Evolutionary conservation across 208 protist species (phyloP).

Genomic region (Acanthamoeba castellanii): DNA sequence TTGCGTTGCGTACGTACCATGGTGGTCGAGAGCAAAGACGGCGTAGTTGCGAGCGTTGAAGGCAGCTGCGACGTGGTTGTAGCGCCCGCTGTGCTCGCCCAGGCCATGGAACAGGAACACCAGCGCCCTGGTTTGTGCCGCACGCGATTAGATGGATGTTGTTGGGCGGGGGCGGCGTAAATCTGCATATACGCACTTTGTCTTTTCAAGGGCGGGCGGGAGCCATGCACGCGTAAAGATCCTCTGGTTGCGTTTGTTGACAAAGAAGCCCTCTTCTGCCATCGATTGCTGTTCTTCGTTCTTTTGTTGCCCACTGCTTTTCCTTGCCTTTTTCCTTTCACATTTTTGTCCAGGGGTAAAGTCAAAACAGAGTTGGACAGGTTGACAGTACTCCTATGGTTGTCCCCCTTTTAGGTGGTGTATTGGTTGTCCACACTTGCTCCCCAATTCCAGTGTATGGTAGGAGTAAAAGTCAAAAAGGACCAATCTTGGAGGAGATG

Average conservation of each 20-base stretch:
- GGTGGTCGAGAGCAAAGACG: constrained; percentile 62
- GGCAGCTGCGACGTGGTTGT: constrained; percentile 16
- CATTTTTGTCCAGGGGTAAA: too few relatives aligned
- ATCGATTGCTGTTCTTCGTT: neutral
- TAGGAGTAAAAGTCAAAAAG: too few relatives aligned
- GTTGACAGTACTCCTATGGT: too few relatives aligned
- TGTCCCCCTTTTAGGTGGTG: too few relatives aligned
- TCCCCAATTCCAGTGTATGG: too few relatives aligned
- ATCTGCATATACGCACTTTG: neutral
- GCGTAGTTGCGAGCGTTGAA: constrained; percentile 40
- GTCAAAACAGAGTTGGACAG: too few relatives aligned
- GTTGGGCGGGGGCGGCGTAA: neutral
- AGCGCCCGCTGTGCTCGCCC: constrained; percentile 60
- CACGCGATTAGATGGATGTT: neutral
- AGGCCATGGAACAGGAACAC: constrained; percentile 63
- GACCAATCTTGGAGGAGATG: too few relatives aligned
- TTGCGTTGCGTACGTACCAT: neutral
- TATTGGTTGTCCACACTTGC: too few relatives aligned
- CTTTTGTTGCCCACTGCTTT: too few relatives aligned
- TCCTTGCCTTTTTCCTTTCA: too few relatives aligned
- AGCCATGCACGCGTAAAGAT: constrained; percentile 23
- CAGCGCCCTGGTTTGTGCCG: neutral
- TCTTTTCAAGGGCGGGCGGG: neutral
- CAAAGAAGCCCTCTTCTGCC: constrained; percentile 40
- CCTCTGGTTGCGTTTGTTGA: constrained; percentile 11